phyloP scores from a whole-genome alignment of 2,329 filamentous ascomycete species.

The Fusarium poae region DNA sequence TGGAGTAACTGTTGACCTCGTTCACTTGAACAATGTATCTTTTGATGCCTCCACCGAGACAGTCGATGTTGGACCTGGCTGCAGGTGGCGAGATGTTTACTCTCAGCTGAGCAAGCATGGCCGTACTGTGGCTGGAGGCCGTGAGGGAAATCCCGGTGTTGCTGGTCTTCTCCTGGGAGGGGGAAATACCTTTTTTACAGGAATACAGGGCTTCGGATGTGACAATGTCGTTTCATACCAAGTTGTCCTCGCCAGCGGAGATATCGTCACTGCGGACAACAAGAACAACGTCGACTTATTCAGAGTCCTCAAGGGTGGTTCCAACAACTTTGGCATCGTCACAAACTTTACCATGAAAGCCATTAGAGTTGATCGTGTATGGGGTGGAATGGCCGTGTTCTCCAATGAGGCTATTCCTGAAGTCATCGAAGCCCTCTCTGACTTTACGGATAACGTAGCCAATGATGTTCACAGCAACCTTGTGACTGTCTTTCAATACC shows the following conservation, averaged over 20 bases:
- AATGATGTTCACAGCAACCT: slow-evolving; percentile 33
- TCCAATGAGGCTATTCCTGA: slow-evolving; percentile 29
- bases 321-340: slow-evolving; percentile 33
- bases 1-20: slow-evolving; percentile 18
- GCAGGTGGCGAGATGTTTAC: slow-evolving; percentile 18
- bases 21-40: background rate
- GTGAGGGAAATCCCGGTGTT: slow-evolving; percentile 15
- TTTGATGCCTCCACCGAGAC: background rate
- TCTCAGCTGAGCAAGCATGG: background rate
- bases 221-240: slow-evolving; percentile 8
- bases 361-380: slow-evolving; percentile 36
- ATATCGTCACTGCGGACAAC: background rate
- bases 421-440: slow-evolving; percentile 14
- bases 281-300: background rate
- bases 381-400: slow-evolving; percentile 38
- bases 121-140: background rate
- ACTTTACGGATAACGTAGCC: slow-evolving; percentile 27
- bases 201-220: slow-evolving; percentile 2
- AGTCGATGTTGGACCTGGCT: slow-evolving; percentile 2
- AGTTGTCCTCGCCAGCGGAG: background rate
- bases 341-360: slow-evolving; percentile 49
- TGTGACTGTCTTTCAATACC: slow-evolving; percentile 16
- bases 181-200: slow-evolving; percentile 21
- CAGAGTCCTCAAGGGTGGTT: slow-evolving; percentile 13
- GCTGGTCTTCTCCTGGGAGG: slow-evolving; percentile 6